Evolutionary conservation across 192 early-diverging fungal genomes (phyloP).

Genomic region (Entomortierella lignicola): DNA sequence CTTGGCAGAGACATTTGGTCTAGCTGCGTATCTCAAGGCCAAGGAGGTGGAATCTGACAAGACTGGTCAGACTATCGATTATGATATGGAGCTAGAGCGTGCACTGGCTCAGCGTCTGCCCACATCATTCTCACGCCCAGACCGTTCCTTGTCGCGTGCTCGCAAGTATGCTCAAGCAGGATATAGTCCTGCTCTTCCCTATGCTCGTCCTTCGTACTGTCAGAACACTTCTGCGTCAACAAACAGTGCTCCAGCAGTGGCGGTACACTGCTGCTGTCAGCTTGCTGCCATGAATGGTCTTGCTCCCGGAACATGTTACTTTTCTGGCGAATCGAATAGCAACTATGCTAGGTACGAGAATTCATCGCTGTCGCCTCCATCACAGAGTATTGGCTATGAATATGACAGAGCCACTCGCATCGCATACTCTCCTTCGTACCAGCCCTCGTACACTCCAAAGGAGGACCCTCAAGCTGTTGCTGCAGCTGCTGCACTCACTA

Average conservation of each 20-base stretch:
- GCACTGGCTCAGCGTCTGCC: slow-evolving; percentile 45
- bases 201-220: slow-evolving; percentile 44
- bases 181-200: slow-evolving; percentile 37
- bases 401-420: slow-evolving; percentile 20
- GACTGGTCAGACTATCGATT: slow-evolving; percentile 36
- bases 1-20: slow-evolving; percentile 47
- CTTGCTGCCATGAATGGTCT: slow-evolving; percentile 32
- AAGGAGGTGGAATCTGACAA: slow-evolving; percentile 37
- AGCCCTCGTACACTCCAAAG: slow-evolving; percentile 33
- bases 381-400: slow-evolving; percentile 17
- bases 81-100: slow-evolving; percentile 47
- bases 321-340: slow-evolving; percentile 2
- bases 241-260: slow-evolving; percentile 1
- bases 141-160: slow-evolving; percentile 40
- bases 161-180: slow-evolving; percentile 53
- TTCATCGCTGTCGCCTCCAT: slow-evolving; percentile 39
- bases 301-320: slow-evolving; percentile 46
- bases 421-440: slow-evolving; percentile 38
- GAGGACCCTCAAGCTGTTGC: background rate
- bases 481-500: background rate
- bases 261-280: slow-evolving; percentile 46
- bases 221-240: background rate
- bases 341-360: background rate
- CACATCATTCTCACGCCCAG: slow-evolving; percentile 47
- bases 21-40: slow-evolving; percentile 52